These are phyloP conservation scores for Datisca glomerata DNA, from an alignment of 306 rosid species.

Conservation along the genomic window DNA sequence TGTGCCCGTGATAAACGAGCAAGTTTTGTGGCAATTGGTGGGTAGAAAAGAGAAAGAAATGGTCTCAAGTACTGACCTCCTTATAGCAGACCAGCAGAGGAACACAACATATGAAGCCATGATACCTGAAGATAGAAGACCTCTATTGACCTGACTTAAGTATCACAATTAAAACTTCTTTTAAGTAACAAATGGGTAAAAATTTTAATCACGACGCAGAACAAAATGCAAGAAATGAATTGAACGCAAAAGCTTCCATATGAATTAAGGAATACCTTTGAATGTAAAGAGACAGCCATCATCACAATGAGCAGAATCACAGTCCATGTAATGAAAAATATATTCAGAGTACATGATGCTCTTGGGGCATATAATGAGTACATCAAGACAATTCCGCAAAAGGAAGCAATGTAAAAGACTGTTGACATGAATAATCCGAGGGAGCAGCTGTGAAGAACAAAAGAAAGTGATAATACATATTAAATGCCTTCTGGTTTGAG, in stretches of 20 bases:
- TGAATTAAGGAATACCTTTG: constrained; percentile 51
- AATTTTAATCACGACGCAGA: neutral
- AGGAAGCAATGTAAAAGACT: constrained; percentile 46
- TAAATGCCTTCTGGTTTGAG: too few species aligned
- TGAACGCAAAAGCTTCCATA: too few species aligned
- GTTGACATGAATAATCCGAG: constrained; percentile 61
- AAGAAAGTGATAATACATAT: constrained; percentile 9
- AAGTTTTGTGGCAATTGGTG: too few species aligned
- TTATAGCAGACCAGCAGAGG: constrained; percentile 80
- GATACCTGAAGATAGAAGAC: constrained; percentile 79
- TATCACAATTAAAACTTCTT: constrained; percentile 1
- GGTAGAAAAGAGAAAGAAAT: too few species aligned
- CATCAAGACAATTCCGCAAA: constrained; percentile 51
- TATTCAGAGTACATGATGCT: constrained; percentile 51
- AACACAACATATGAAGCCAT: constrained; percentile 81
- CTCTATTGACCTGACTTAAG: constrained; percentile 66
- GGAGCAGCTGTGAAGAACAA: constrained; percentile 50
- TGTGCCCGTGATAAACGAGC: neutral
- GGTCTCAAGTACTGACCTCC: constrained; percentile 42
- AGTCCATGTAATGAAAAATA: constrained; percentile 85
- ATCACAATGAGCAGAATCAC: constrained; percentile 57
- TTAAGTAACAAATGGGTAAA: neutral
- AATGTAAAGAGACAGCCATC: constrained; percentile 52
- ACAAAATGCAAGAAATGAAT: neutral
- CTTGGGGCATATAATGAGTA: constrained; percentile 40